A percentile compares a stretch with the other conserved stretches of the same genome.
Evolutionary conservation across 306 rosid species (phyloP).

Genomic region (Lablab purpureus): DNA sequence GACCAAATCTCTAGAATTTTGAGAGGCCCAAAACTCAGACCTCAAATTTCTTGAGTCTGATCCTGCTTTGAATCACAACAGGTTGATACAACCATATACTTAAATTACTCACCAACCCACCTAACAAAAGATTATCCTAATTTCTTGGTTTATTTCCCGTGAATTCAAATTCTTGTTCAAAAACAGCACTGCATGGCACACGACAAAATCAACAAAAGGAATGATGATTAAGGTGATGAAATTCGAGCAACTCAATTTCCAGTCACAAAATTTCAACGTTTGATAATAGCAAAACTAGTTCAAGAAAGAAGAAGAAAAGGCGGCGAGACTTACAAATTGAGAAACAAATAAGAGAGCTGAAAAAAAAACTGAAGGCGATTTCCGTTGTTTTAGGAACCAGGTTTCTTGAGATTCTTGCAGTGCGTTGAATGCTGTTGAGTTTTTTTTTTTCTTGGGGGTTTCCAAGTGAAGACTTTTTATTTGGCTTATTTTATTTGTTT

Average conservation of each 20-base stretch:
- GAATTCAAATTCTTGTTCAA: slow-evolving; percentile 45
- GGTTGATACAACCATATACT: background rate
- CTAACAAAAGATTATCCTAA: slow-evolving; percentile 32
- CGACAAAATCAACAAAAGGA: background rate
- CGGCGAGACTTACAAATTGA: slow-evolving; percentile 53
- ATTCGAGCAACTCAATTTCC: background rate
- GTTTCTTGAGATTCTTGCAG: slow-evolving; percentile 27
- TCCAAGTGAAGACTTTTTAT: slow-evolving; percentile 33
- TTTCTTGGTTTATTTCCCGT: slow-evolving; percentile 29
- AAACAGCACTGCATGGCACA: slow-evolving; percentile 52
- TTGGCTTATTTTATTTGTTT: background rate
- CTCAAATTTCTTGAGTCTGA: slow-evolving; percentile 42
- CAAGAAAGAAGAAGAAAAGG: background rate
- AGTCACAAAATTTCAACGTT: slow-evolving; percentile 12
- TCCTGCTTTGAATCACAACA: slow-evolving; percentile 42
- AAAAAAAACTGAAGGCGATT: slow-evolving; percentile 6
- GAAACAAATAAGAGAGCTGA: background rate
- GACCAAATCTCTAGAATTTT: slow-evolving; percentile 40
- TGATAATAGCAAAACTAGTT: background rate
- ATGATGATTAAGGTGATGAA: slow-evolving; percentile 8
- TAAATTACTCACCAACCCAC: slow-evolving; percentile 33
- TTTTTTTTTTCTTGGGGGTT: slow-evolving; percentile 34
- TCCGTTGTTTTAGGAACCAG: background rate
- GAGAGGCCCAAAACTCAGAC: slow-evolving; percentile 39
- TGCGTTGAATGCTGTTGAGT: slow-evolving; percentile 23